phyloP scores from a whole-genome alignment of 208 protist species.

The Strigomonas galati region DNA sequence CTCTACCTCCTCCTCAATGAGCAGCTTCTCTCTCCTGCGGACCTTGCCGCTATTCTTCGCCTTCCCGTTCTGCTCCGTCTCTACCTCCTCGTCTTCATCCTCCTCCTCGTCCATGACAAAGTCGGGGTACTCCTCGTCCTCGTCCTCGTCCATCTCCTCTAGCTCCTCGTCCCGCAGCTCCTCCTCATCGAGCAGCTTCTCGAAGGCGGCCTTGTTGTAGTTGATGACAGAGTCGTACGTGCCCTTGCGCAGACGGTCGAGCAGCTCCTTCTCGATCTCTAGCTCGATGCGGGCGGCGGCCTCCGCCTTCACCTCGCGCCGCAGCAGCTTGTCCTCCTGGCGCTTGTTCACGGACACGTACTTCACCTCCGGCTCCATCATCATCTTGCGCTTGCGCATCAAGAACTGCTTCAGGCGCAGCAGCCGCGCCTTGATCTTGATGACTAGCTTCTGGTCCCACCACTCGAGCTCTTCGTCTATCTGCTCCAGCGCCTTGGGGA shows the following conservation, averaged over 20 bases:
- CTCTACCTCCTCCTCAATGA: slow-evolving; percentile 88
- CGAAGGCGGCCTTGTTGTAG: slow-evolving; percentile 86
- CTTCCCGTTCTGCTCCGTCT: slow-evolving; percentile 23
- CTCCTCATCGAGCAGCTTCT: slow-evolving; percentile 84
- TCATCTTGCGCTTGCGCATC: slow-evolving; percentile 96
- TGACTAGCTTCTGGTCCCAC: slow-evolving; percentile 93
- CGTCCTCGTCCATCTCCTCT: slow-evolving; percentile 68
- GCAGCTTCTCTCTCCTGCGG: slow-evolving; percentile 57
- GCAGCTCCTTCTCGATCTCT: slow-evolving; percentile 97
- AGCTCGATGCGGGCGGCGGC: slow-evolving; percentile 95
- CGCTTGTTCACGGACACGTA: slow-evolving; percentile 97
- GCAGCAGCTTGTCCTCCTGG: slow-evolving; percentile 94
- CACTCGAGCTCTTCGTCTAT: slow-evolving; percentile 97
- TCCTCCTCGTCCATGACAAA: slow-evolving; percentile 90
- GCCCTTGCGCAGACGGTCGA: slow-evolving; percentile 94
- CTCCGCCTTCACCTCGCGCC: slow-evolving; percentile 96
- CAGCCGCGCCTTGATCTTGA: slow-evolving; percentile 97
- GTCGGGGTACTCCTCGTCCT: slow-evolving; percentile 84
- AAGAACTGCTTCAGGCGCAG: slow-evolving; percentile 98
- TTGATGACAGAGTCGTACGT: slow-evolving; percentile 92
- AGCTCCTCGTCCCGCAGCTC: slow-evolving; percentile 71
- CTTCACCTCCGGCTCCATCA: slow-evolving; percentile 91
- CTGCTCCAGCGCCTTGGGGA: slow-evolving; percentile 92
- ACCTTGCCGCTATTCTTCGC: slow-evolving; percentile 11
- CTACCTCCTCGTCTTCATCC: slow-evolving; percentile 60